Percentiles rank a stretch among this genome's conserved stretches.
Conservation (phyloP, 2,329 filamentous ascomycete species). For the Alternaria brassicicola region DNA sequence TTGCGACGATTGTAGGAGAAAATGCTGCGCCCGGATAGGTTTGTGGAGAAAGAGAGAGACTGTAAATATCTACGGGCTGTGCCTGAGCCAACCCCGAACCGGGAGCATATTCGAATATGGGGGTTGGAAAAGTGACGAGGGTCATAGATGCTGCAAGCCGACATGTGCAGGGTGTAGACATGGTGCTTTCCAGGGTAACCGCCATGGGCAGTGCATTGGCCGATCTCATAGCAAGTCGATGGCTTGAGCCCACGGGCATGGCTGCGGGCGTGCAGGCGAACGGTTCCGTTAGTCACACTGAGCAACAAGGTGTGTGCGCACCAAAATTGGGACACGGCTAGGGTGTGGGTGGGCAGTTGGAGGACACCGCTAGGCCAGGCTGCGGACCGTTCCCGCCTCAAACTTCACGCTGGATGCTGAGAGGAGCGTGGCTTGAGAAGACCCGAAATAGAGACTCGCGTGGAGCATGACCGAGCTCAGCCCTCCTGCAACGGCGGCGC, state of each 20-base stretch:
- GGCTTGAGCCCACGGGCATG: slow-evolving; percentile 46
- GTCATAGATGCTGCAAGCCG: slow-evolving; percentile 41
- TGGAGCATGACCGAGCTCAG: slow-evolving; percentile 36
- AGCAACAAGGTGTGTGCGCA: slow-evolving; percentile 34
- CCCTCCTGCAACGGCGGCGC: slow-evolving; percentile 37
- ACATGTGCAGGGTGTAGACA: slow-evolving; percentile 32
- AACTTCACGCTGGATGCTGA: slow-evolving; percentile 39
- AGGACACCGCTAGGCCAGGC: slow-evolving; percentile 37
- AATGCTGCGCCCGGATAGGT: slow-evolving; percentile 40
- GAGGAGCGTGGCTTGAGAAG: slow-evolving; percentile 39
- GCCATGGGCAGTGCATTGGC: slow-evolving; percentile 38
- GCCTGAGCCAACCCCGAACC: slow-evolving; percentile 41
- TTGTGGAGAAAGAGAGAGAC: slow-evolving; percentile 34
- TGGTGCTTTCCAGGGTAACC: slow-evolving; percentile 24
- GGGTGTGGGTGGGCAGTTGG: slow-evolving; percentile 24
- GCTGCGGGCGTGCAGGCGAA: slow-evolving; percentile 44
- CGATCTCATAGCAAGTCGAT: slow-evolving; percentile 29
- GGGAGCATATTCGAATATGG: slow-evolving; percentile 28
- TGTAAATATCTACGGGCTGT: slow-evolving; percentile 50
- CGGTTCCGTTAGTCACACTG: slow-evolving; percentile 43
- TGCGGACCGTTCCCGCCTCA: slow-evolving; percentile 49
- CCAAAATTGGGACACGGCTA: slow-evolving; percentile 38
- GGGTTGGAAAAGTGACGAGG: slow-evolving; percentile 23
- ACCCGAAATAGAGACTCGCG: slow-evolving; percentile 41
- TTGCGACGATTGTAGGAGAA: slow-evolving; percentile 36